Base-by-base conservation (phyloP, 192 early-diverging fungal species). In the Oehlia diaphana region DNA sequence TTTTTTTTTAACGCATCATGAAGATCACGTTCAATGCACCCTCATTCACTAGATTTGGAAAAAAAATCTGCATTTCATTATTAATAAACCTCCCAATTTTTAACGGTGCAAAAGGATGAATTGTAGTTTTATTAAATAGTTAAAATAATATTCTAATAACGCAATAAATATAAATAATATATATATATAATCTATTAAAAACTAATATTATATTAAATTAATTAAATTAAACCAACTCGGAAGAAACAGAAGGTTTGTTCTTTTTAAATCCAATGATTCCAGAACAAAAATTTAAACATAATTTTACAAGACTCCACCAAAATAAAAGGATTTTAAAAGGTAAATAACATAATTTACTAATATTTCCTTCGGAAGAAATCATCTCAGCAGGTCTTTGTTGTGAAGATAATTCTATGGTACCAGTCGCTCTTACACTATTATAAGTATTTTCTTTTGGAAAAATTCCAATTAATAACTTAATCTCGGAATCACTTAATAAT, bases 341-440 rank as follows among this genome's bases (percentile, higher is more conserved):
- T 31, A 31, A 19, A 28, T 37, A 68, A 68, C 66, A 68, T 68
- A 68, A 33, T 10, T 23, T 68, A 1, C 53, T 58, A 31, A 67
- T 67, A 33, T 67, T 67, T 13, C 71, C 39, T 42, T 13, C 26
- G 12, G 26, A 72, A 26, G 35, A n/a, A 44, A 23, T 61, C 62
- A 65, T 39, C 13, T 77, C 62, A 39, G n/a, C 16, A 9, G 75
- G 37, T 64, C 75, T 28, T 39, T 39, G 35, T 77, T 77, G 75
- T 14, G 75, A 77, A 12, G 75, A 77, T 65, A 77, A 42, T 42
- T 77, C 62, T 65, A 77, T 49, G 9, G 62, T 39, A n/a, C 75
- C 75, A 6, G 75, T 77, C 12, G 75, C 63, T 44, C 62, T 35
- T 28, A 77, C 75, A 66, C 33, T 77, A 47, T 21, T 23, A 77